These are phyloP conservation scores for Hyphopichia fennica DNA, from an alignment of 1,139 yeast genomes.

Conservation along the genomic window DNA sequence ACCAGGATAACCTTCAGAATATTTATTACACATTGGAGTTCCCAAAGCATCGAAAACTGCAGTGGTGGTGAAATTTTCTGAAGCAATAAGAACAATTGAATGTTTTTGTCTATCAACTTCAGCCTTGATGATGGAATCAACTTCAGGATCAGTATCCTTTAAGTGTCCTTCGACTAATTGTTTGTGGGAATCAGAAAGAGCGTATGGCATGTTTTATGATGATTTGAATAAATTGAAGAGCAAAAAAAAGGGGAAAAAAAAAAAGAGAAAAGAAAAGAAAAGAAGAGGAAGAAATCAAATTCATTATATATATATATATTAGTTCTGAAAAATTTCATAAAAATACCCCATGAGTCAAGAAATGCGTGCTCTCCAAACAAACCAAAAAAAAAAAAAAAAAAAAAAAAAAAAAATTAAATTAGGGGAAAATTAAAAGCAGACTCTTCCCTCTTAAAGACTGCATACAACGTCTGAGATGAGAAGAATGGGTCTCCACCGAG, in stretches of 20 bases:
- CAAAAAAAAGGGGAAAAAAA: neutral
- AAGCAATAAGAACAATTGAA: slow-evolving; percentile 91
- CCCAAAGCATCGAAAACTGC: slow-evolving; percentile 97
- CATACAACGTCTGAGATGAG: too few relatives aligned
- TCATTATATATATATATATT: neutral
- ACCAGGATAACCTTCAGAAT: slow-evolving; percentile 87
- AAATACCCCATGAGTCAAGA: neutral
- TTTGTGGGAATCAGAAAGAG: slow-evolving; percentile 65
- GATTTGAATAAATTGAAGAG: neutral
- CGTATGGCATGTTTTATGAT: slow-evolving; percentile 44
- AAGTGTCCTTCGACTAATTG: slow-evolving; percentile 68
- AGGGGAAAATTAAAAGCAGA: too few relatives aligned
- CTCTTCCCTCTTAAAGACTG: too few relatives aligned
- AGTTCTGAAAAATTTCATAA: neutral
- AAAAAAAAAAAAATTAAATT: too few relatives aligned
- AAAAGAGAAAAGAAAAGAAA: neutral
- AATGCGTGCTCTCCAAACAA: too few relatives aligned
- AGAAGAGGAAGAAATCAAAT: neutral
- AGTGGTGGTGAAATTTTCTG: slow-evolving; percentile 95
- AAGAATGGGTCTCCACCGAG: too few relatives aligned
- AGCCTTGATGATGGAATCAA: slow-evolving; percentile 75
- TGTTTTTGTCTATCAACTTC: slow-evolving; percentile 94
- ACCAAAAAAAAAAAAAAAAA: too few relatives aligned
- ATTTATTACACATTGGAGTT: slow-evolving; percentile 92
- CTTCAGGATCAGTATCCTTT: slow-evolving; percentile 80